Evolutionary conservation across 768 basidiomycete species (phyloP).

Genomic region (Chalciporus sphaerocephalus): DNA sequence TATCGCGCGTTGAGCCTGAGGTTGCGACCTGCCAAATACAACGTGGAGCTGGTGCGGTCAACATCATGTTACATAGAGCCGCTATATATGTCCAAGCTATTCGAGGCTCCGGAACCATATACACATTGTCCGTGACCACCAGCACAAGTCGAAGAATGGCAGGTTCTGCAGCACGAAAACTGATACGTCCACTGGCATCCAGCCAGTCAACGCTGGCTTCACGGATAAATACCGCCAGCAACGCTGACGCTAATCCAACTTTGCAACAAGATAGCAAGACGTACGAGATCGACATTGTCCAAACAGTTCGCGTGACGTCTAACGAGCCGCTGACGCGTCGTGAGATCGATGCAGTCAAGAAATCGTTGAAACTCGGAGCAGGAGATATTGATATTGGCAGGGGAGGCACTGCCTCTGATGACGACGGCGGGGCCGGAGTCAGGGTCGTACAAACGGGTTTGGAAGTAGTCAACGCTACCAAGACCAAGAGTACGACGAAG

Average conservation of each 20-base stretch:
- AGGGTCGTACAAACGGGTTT: conserved; percentile 26
- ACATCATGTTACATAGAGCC: conserved; percentile 17
- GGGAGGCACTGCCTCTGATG: conserved; percentile 29
- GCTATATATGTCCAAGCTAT: conserved; percentile 24
- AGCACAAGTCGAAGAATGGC: background rate
- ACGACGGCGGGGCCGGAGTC: conserved; percentile 21
- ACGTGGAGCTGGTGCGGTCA: conserved; percentile 14
- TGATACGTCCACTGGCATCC: background rate
- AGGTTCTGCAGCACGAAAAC: background rate
- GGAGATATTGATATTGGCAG: no score
- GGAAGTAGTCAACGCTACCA: conserved; percentile 19
- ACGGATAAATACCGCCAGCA: no score
- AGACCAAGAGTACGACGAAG: conserved; percentile 2
- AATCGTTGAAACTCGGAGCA: conserved; percentile 20
- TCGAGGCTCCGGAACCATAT: no score
- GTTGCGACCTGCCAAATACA: conserved; percentile 11
- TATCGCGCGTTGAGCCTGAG: conserved; percentile 16
- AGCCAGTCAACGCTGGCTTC: background rate
- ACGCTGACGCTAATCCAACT: background rate
- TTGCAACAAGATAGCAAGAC: conserved; percentile 10
- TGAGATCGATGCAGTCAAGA: conserved; percentile 30
- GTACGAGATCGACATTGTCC: conserved; percentile 30
- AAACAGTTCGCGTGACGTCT: conserved; percentile 28
- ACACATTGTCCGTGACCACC: background rate
- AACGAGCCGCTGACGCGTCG: conserved; percentile 24